Conservation (phyloP, 768 basidiomycete species). For the Clitopilus hobsonii region DNA sequence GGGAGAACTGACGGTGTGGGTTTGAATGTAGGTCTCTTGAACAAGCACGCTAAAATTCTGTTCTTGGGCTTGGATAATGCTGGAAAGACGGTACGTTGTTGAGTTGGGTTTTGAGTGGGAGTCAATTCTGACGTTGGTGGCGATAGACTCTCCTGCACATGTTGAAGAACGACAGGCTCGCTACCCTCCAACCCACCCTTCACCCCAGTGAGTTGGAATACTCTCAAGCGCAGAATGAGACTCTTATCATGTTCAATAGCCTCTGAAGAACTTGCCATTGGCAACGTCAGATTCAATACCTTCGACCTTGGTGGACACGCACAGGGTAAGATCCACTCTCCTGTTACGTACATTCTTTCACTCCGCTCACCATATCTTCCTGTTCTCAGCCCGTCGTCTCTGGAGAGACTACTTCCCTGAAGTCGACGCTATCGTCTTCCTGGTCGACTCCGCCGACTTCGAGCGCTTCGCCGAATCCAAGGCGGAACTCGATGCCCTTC, state of each 20-base stretch:
- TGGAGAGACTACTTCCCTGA: constrained; percentile 99
- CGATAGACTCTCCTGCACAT: constrained; percentile 91
- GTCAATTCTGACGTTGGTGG: constrained; percentile 4
- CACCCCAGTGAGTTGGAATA: constrained; percentile 75
- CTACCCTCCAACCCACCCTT: constrained; percentile 95
- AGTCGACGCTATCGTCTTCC: constrained; percentile 97
- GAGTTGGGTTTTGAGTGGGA: not conserved
- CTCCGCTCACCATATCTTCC: not conserved
- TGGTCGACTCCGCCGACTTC: constrained; percentile 95
- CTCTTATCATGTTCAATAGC: constrained; percentile 42
- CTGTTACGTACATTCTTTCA: not conserved
- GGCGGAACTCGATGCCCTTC: constrained; percentile 93
- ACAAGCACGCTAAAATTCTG: constrained; percentile 99
- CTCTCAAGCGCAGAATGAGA: not conserved
- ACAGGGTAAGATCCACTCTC: constrained; percentile 56
- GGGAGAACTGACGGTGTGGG: not conserved
- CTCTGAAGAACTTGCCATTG: constrained; percentile 97
- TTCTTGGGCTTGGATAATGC: constrained; percentile 99
- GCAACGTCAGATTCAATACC: constrained; percentile 98
- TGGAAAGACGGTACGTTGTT: constrained; percentile 83
- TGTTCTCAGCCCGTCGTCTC: constrained; percentile 75
- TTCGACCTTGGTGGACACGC: constrained; percentile 98
- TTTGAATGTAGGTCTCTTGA: constrained; percentile 73
- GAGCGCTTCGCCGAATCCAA: constrained; percentile 97
- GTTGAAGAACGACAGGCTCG: constrained; percentile 98